Evolutionary conservation across 345 rosid genomes (phyloP).

Genomic region (Eucalyptus microcorys): DNA sequence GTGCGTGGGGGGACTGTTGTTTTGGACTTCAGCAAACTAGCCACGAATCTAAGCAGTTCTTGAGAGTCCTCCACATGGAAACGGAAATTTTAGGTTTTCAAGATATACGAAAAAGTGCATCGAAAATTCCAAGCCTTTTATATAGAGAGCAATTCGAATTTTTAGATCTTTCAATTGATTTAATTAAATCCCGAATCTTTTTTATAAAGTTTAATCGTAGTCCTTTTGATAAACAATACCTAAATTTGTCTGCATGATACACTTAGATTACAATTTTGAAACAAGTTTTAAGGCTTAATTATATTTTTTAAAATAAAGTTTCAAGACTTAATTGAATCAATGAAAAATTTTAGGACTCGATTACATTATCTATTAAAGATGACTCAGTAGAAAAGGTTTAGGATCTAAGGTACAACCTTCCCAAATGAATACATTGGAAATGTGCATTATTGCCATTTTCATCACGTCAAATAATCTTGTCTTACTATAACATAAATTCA

Average conservation of each 20-base stretch:
- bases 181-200: too few relatives aligned
- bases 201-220: rapidly evolving
- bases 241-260: neutral
- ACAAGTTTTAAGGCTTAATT: neutral
- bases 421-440: too few relatives aligned
- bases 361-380: too few relatives aligned
- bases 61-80: neutral
- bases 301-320: too few relatives aligned
- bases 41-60: neutral
- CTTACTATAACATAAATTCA: neutral
- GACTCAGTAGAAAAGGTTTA: rapidly evolving
- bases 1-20: neutral
- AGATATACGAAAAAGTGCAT: neutral
- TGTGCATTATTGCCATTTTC: too few relatives aligned
- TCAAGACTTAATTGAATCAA: too few relatives aligned
- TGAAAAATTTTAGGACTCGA: too few relatives aligned
- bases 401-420: too few relatives aligned
- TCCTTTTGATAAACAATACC: neutral
- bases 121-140: neutral
- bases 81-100: neutral
- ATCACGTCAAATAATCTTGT: neutral
- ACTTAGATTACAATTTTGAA: neutral
- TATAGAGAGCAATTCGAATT: too few relatives aligned
- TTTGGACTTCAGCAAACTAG: neutral
- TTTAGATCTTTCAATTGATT: neutral